Evolutionary conservation across 2,329 filamentous ascomycete genomes (phyloP).

Genomic region (Calonectria pseudoreteaudii): DNA sequence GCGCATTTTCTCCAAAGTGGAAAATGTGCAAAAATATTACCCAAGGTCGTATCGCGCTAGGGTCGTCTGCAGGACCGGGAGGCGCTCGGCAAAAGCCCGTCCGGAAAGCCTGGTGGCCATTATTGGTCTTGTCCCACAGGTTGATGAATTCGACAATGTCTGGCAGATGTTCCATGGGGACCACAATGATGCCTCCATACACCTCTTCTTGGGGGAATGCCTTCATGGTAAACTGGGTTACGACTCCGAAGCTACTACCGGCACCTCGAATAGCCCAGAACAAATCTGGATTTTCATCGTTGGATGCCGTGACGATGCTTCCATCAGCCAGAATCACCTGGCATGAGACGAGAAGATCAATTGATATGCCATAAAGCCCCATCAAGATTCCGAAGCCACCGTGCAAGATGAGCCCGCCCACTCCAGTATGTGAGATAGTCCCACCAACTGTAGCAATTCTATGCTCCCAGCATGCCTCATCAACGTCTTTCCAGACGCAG

Average conservation of each 20-base stretch:
- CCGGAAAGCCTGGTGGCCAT: slow-evolving; percentile 36
- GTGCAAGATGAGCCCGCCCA: slow-evolving; percentile 68
- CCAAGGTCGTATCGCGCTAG: slow-evolving; percentile 32
- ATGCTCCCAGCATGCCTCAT: slow-evolving; percentile 60
- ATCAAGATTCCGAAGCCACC: slow-evolving; percentile 70
- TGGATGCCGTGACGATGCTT: slow-evolving; percentile 52
- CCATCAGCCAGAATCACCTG: slow-evolving; percentile 52
- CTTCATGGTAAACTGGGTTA: slow-evolving; percentile 49
- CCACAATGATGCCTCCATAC: slow-evolving; percentile 46
- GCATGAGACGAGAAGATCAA: slow-evolving; percentile 55
- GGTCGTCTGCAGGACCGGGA: slow-evolving; percentile 31
- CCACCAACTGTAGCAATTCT: slow-evolving; percentile 71
- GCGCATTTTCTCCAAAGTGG: slow-evolving; percentile 35
- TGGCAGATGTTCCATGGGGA: slow-evolving; percentile 41
- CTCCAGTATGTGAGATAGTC: slow-evolving; percentile 72
- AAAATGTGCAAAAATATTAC: slow-evolving; percentile 32
- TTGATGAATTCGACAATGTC: slow-evolving; percentile 47
- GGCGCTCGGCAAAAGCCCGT: slow-evolving; percentile 31
- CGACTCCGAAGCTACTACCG: slow-evolving; percentile 57
- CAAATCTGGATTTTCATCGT: slow-evolving; percentile 56
- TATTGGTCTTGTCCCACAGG: slow-evolving; percentile 41
- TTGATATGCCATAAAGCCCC: slow-evolving; percentile 63
- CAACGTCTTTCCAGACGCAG: slow-evolving; percentile 65
- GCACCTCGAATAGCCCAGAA: slow-evolving; percentile 57
- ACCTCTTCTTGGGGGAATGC: slow-evolving; percentile 46